Percentiles rank a stretch among this genome's conserved stretches.
Evolutionary conservation across 495 filamentous ascomycete genomes (phyloP).

Genomic region (Cercophora scortea): DNA sequence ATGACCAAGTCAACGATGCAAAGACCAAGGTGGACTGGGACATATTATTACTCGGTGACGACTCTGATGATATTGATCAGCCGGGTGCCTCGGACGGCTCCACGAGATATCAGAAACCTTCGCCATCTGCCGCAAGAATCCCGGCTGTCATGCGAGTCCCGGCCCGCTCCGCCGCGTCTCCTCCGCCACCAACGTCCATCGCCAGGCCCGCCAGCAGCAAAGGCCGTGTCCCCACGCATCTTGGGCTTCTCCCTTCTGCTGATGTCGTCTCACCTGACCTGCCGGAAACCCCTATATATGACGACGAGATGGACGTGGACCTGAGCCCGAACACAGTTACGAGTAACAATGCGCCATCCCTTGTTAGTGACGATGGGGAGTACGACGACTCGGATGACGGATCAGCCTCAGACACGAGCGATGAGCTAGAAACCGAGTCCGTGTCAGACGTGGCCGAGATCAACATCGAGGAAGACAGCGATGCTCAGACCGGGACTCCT

Average conservation of each 20-base stretch:
- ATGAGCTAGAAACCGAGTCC: conserved; percentile 31
- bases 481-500: conserved; percentile 25
- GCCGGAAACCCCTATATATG: conserved; percentile 34
- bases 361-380: conserved; percentile 81
- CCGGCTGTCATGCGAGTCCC: conserved; percentile 46
- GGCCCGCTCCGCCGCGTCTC: conserved; percentile 49
- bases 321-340: conserved; percentile 73
- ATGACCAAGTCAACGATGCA: conserved; percentile 49
- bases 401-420: conserved; percentile 37
- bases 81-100: conserved; percentile 8
- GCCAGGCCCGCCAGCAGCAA: conserved; percentile 51
- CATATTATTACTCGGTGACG: conserved; percentile 39
- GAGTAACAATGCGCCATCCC: conserved; percentile 72
- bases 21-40: conserved; percentile 50
- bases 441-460: conserved; percentile 44
- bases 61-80: conserved; percentile 38
- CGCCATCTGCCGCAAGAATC: conserved; percentile 19
- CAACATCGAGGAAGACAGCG: conserved; percentile 34
- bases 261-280: conserved; percentile 15
- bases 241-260: not conserved
- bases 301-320: conserved; percentile 50
- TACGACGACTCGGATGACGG: conserved; percentile 53
- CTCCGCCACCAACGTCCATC: conserved; percentile 30
- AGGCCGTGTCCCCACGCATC: conserved; percentile 23
- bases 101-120: conserved; percentile 13